These are phyloP conservation scores for Baudoinia panamericana DNA, from an alignment of 495 filamentous ascomycete genomes.

Conservation along the genomic window DNA sequence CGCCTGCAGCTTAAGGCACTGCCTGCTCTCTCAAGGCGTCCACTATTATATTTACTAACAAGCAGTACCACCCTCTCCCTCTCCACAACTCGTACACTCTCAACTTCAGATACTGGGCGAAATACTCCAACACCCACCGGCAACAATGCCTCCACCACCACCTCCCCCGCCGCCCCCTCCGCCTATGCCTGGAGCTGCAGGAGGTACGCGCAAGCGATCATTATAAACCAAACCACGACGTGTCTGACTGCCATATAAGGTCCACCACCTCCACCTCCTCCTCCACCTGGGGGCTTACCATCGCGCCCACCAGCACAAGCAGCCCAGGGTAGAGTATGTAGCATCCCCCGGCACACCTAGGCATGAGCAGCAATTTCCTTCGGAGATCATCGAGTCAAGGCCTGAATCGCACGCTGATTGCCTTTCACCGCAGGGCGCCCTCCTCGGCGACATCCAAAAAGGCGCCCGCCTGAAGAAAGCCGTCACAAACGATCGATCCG, in stretches of 20 bases:
- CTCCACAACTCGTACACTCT: no score
- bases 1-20: no score
- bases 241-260: no score
- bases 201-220: conserved; percentile 29
- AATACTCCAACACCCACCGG: no score
- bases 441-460: conserved; percentile 82
- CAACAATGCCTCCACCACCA: conserved; percentile 52
- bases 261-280: conserved; percentile 53
- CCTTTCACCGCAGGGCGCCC: conserved; percentile 61
- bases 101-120: no score
- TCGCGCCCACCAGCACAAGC: conserved; percentile 35
- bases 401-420: no score
- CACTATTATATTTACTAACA: no score
- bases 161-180: conserved; percentile 53
- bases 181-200: conserved; percentile 44
- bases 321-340: conserved; percentile 44
- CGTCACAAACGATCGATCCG: conserved; percentile 89
- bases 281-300: conserved; percentile 36
- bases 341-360: conserved; percentile 16
- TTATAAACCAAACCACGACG: no score
- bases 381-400: no score
- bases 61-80: no score
- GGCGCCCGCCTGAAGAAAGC: conserved; percentile 71
- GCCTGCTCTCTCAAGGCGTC: no score
- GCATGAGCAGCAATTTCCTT: no score